Percentiles rank a stretch among this genome's conserved stretches.
Evolutionary conservation across 306 rosid species (phyloP).

Genomic region (Vigna reflexopilosa): DNA sequence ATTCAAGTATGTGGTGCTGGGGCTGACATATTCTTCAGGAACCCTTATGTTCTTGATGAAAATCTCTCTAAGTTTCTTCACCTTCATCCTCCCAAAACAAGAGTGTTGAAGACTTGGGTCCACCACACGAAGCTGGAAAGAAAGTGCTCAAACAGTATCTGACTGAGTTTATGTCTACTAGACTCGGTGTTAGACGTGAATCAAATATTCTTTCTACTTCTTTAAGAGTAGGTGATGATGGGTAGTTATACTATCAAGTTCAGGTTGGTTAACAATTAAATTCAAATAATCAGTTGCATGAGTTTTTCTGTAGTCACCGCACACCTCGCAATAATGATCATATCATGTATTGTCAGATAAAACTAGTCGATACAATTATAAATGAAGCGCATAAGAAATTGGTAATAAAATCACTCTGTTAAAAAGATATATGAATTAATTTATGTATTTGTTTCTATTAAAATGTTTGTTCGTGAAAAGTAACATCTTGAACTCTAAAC

Average conservation of each 20-base stretch:
- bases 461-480: no score
- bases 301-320: neutral
- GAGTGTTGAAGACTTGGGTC: no score
- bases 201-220: slow-evolving; percentile 76
- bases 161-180: slow-evolving; percentile 91
- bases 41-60: slow-evolving; percentile 91
- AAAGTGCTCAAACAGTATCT: slow-evolving; percentile 80
- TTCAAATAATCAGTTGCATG: slow-evolving; percentile 13
- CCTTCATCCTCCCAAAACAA: slow-evolving; percentile 77
- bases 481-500: no score
- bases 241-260: slow-evolving; percentile 80
- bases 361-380: neutral
- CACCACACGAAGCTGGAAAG: slow-evolving; percentile 78
- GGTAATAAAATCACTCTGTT: neutral
- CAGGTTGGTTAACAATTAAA: slow-evolving; percentile 63
- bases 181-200: slow-evolving; percentile 88
- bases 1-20: slow-evolving; percentile 93
- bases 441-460: no score
- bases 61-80: slow-evolving; percentile 78
- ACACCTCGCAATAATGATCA: neutral
- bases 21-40: slow-evolving; percentile 92
- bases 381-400: neutral
- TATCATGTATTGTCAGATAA: slow-evolving; percentile 7
- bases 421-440: no score
- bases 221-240: slow-evolving; percentile 82